Evolutionary conservation across 257 asterid genomes (phyloP), one percentile per base, ranked within the genome.

Genomic region (Solanum appendiculatum): DNA sequence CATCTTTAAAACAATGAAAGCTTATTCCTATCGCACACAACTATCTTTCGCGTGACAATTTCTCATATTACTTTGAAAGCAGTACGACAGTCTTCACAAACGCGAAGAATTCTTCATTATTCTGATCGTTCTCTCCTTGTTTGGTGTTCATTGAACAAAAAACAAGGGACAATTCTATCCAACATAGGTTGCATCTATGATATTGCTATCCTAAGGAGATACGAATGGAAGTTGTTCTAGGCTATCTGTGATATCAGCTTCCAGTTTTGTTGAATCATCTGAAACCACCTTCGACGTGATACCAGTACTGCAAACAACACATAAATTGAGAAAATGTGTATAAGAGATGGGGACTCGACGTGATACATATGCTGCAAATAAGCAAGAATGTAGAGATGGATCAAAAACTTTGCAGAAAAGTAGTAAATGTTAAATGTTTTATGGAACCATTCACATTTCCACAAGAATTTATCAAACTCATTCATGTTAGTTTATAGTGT

Each of bases 41-140:
- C 88, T 73, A 93, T 91, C 74, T 92, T 92, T 84, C 93, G 66
- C 34, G 80, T 54, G 85, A 42, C 90, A 87, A 92, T 91, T 80
- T 91, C 86, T 12, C 94, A 95, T 33, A 92, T 87, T 87, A 93
- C 20, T 91, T 94, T 6, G 48, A 94, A 91, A n/a, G 92, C 89
- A 70, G 91, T 88, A 84, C 89, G 95, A 16, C 95, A 94, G 84
- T 95, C 98, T 89, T 95, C 95, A 90, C 95, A 93, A 5, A 93
- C 90, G 1, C 96, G 92, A 80, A 94, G 89, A 33, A 20, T 93
- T 95, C 90, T 93, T 92, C 73, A 91, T 90, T 40, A 92, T 92
- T 82, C 96, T 90, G 56, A 94, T 87, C 74, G 90, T 58, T 58
- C 83, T 89, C 82, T 40, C 95, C 91, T 9, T 91, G 88, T 64